Evolutionary conservation across 768 basidiomycete genomes (phyloP).

Genomic region (Kwoniella newhampshirensis): DNA sequence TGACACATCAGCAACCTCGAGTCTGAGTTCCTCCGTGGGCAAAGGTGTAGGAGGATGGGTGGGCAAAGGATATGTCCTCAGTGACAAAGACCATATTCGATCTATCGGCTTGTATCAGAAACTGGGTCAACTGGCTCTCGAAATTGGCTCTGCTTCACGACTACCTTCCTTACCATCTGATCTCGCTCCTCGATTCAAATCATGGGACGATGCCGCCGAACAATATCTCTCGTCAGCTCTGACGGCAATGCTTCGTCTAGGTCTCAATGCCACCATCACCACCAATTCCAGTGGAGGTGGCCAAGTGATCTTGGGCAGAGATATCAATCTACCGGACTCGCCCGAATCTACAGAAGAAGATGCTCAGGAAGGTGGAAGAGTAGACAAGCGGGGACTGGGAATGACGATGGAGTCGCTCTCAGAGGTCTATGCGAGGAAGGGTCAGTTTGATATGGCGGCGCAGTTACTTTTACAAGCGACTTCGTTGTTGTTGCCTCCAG

Average conservation of each 20-base stretch:
- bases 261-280: slow-evolving; percentile 4
- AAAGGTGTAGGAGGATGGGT: slow-evolving; percentile 6
- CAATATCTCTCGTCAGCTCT: slow-evolving; percentile 39
- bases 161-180: neutral
- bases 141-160: slow-evolving; percentile 16
- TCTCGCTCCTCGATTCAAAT: neutral
- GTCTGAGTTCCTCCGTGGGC: neutral
- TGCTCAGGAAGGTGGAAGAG: slow-evolving; percentile 27
- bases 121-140: slow-evolving; percentile 43
- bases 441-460: slow-evolving; percentile 40
- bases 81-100: slow-evolving; percentile 37
- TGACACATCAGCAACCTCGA: neutral
- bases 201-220: slow-evolving; percentile 41
- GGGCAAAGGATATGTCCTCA: slow-evolving; percentile 14
- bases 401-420: slow-evolving; percentile 51
- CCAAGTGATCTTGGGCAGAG: slow-evolving; percentile 31
- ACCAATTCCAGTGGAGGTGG: neutral
- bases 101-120: slow-evolving; percentile 49
- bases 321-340: slow-evolving; percentile 26
- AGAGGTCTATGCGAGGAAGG: slow-evolving; percentile 48
- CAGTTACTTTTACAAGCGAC: slow-evolving; percentile 51
- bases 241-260: slow-evolving; percentile 37
- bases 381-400: slow-evolving; percentile 47
- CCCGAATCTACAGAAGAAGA: slow-evolving; percentile 13
- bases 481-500: slow-evolving; percentile 43